Base-by-base conservation (phyloP, 2,329 filamentous ascomycete species). In the Bimuria novae-zelandiae region DNA sequence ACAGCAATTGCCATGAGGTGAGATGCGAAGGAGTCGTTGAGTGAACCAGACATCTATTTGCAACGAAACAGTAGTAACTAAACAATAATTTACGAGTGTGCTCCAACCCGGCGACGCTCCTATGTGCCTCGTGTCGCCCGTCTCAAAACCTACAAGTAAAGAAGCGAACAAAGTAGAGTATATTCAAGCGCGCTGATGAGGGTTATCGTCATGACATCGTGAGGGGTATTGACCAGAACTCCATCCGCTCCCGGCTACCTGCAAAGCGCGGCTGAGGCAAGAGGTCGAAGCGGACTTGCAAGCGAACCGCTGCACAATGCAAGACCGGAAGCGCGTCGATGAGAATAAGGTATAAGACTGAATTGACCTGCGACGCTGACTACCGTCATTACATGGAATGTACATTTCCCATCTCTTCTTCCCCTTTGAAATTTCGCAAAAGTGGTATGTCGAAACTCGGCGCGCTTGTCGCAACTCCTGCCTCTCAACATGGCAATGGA, bases 341-440 rank as follows among this genome's bases (percentile, higher is more conserved):
- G 47, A 44, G 27, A 29, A 11, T 50, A 47, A 54, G 57, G 57
- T 59, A 57, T 64, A 61, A 53, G 60, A 70, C 65, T 62, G 58
- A 68, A 70, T 71, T 69, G 62, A 62, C 65, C 65, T 70, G 69
- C 68, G 68, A 72, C 68, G 67, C 68, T 68, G 64, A 65, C 67
- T 72, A 70, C 67, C 47, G 61, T 59, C 68, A 71, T 72, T 71
- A 73, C 62, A 64, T 51, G 59, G 57, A 60, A 63, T 53, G 53
- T 64, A 62, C 49, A 55, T 60, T 59, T 54, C 56, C 48, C 52
- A 47, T 53, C 56, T 61, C 54, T 63, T 62, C 56, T 54, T 54
- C 27, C 53, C 52, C 56, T 56, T 50, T 44, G 56, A 63, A 62
- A 63, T 16, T 63, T 60, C 54, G 63, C 68, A 54, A 69, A 63